Evolutionary conservation across 768 basidiomycete species (phyloP).

Genomic region (Lactarius indigo): DNA sequence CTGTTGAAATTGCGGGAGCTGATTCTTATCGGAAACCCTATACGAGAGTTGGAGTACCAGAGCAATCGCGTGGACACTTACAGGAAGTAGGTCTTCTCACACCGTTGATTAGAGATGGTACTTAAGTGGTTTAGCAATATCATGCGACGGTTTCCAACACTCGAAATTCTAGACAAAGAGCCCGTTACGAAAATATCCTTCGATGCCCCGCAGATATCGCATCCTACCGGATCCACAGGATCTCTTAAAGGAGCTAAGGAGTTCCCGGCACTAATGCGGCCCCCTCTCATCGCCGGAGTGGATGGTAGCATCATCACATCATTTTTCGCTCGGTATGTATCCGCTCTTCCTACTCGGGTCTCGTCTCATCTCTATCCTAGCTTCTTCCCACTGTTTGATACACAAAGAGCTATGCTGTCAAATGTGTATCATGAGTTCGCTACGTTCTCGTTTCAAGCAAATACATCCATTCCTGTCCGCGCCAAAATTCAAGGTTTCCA

Average conservation of each 20-base stretch:
- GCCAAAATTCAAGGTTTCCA: slow-evolving; percentile 72
- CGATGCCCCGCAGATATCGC: slow-evolving; percentile 59
- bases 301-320: slow-evolving; percentile 63
- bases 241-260: slow-evolving; percentile 54
- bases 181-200: slow-evolving; percentile 78
- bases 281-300: slow-evolving; percentile 73
- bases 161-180: slow-evolving; percentile 82
- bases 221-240: slow-evolving; percentile 37
- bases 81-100: slow-evolving; percentile 49
- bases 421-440: slow-evolving; percentile 79
- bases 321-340: slow-evolving; percentile 71
- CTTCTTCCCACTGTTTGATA: slow-evolving; percentile 84
- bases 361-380: slow-evolving; percentile 37
- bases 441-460: slow-evolving; percentile 89
- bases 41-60: slow-evolving; percentile 58
- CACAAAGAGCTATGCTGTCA: slow-evolving; percentile 59
- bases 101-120: not conserved
- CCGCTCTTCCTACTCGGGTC: not conserved
- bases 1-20: slow-evolving; percentile 66
- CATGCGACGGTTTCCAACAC: slow-evolving; percentile 70
- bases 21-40: slow-evolving; percentile 71
- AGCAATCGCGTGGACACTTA: slow-evolving; percentile 60
- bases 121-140: slow-evolving; percentile 56
- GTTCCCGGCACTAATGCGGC: slow-evolving; percentile 74
- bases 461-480: slow-evolving; percentile 76